phyloP scores from a whole-genome alignment of 1,284 basidiomycete genomes.

The Leccinum pachyderme region DNA sequence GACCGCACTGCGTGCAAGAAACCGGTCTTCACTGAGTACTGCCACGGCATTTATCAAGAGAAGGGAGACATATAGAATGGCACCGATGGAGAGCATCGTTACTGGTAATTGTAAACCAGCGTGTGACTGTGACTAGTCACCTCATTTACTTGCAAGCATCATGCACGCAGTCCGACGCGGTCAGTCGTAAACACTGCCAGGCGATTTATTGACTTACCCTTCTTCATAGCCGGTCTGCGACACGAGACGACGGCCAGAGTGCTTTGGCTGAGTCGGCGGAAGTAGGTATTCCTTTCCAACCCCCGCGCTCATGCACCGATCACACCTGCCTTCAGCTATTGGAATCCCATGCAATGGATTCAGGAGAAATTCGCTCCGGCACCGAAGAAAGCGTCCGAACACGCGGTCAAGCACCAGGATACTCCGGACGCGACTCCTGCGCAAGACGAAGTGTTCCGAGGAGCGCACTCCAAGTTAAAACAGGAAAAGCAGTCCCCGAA shows the following conservation, averaged over 20 bases:
- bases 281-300: conserved; percentile 35
- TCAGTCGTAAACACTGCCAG: conserved; percentile 8
- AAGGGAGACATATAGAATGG: conserved; percentile 70
- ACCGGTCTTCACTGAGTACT: conserved; percentile 92
- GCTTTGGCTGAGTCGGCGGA: conserved; percentile 39
- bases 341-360: conserved; percentile 64
- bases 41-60: conserved; percentile 93
- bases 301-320: conserved; percentile 3
- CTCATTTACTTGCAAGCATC: conserved; percentile 23
- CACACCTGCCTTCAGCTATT: conserved; percentile 31
- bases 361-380: conserved; percentile 53
- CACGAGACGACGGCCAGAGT: conserved; percentile 25
- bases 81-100: conserved; percentile 53
- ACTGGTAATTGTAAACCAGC: neutral
- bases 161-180: conserved; percentile 35
- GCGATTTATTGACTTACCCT: conserved; percentile 3
- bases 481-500: conserved; percentile 14
- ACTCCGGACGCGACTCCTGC: conserved; percentile 31
- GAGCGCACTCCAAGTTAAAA: conserved; percentile 6
- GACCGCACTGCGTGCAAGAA: conserved; percentile 84
- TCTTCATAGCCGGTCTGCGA: conserved; percentile 14
- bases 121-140: neutral
- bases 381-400: conserved; percentile 35
- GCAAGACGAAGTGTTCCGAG: conserved; percentile 27
- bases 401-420: conserved; percentile 50